Evolutionary conservation across 78 protist species (phyloP), one percentile per base, ranked within the genome.

Genomic region (Guillardia theta): DNA sequence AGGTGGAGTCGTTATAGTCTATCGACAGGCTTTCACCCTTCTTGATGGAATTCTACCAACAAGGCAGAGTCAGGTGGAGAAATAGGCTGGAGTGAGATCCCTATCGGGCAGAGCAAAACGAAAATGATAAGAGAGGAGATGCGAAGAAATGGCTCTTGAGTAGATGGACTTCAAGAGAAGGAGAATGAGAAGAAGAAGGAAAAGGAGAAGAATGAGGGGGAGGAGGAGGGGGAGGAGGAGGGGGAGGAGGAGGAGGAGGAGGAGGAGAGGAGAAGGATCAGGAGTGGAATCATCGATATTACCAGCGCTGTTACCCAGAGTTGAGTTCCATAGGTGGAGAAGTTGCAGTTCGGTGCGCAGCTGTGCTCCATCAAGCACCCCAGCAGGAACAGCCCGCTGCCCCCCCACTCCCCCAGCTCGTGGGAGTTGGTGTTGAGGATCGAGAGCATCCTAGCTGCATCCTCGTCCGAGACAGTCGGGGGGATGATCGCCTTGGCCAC

Each of bases 371-470:
- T 24, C 39, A 88, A 10, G 54, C 70, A 88, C 46, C 76, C 93
- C 44, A 48, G 54, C n/a, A 30, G 64, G 64, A 88, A 88, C 22
- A 88, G 22, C 33, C 93, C 93, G 9, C 43, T 22, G 30, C 93
- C 93, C 10, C 93, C 93, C 62, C 93, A 45, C 43, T 88, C 93
- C 30, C 93, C 93, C 36, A 88, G 93, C 93, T 88, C 93, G 64
- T 88, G 93, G 10, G 93, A 88, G 62, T 88, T 88, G 33, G 93
- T 88, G 64, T 88, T 88, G 41, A 88, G 93, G 76, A 88, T 64
- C 33, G 76, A 19, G n/a, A 88, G 62, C 54, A 88, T 9, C 24
- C 64, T 8, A 9, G 64, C 93, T 22, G 62, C 93, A 54, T 10
- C 44, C 93, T 88, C 93, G 33, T 45, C 62, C 5, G 39, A 4